Percentiles rank a stretch among this genome's conserved stretches.
These are phyloP conservation scores for Cenococcum geophilum DNA, from an alignment of 495 filamentous ascomycete species.

Conservation along the genomic window DNA sequence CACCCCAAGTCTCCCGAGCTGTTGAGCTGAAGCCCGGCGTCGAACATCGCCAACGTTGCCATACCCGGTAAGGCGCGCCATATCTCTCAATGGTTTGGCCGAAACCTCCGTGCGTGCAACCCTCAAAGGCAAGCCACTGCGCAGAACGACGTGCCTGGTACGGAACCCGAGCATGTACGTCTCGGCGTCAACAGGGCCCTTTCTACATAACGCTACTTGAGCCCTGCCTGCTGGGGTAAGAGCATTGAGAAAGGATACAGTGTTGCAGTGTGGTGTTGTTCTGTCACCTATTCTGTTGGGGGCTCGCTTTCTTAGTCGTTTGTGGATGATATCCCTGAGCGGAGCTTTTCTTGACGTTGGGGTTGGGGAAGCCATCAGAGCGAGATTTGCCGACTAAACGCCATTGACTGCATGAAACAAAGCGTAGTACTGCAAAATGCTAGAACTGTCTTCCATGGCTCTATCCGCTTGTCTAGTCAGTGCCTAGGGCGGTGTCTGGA, in stretches of 20 bases:
- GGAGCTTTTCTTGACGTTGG: neutral
- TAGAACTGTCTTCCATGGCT: too few species aligned
- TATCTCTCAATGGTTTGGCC: neutral
- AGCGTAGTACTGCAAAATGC: neutral
- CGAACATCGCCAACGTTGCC: constrained; percentile 23
- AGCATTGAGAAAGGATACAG: neutral
- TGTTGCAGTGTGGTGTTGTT: neutral
- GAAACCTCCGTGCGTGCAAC: constrained; percentile 19
- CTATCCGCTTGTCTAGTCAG: too few species aligned
- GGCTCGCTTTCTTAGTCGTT: neutral
- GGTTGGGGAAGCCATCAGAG: constrained; percentile 4
- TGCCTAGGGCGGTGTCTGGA: too few species aligned
- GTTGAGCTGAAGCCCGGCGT: constrained; percentile 25
- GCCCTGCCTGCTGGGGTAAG: neutral
- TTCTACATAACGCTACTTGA: neutral
- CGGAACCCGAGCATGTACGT: neutral
- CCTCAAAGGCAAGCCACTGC: neutral
- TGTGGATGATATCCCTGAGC: constrained; percentile 3
- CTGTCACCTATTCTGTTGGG: neutral
- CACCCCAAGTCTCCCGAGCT: constrained; percentile 29
- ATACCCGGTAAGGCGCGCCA: constrained; percentile 17
- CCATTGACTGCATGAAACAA: neutral
- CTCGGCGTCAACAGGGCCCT: neutral
- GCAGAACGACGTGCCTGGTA: neutral
- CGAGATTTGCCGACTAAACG: neutral